Evolutionary conservation across 768 basidiomycete genomes (phyloP).

Genomic region (Suillus fuscotomentosus): DNA sequence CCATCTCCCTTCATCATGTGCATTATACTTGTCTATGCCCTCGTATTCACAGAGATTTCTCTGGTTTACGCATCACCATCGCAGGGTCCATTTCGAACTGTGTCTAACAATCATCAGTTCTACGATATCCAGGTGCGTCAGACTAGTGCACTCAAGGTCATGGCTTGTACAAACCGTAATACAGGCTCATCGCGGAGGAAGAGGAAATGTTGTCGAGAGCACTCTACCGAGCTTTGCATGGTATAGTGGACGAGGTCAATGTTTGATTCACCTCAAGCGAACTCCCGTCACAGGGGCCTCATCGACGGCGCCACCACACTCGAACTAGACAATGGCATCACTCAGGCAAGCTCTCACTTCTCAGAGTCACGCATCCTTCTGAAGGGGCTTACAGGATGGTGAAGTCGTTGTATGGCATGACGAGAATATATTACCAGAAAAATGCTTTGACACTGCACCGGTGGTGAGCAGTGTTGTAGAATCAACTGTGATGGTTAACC

Average conservation of each 20-base stretch:
- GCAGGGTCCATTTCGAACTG: constrained; percentile 20
- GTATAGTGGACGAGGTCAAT: constrained; percentile 34
- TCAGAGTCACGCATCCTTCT: constrained; percentile 5
- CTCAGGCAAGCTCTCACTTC: constrained; percentile 43
- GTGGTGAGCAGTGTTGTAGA: constrained; percentile 40
- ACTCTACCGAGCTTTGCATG: constrained; percentile 76
- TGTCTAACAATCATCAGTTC: constrained; percentile 21
- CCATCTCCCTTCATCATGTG: neutral
- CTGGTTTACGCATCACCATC: constrained; percentile 27
- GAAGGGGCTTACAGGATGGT: constrained; percentile 52
- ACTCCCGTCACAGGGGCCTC: constrained; percentile 51
- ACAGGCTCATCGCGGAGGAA: constrained; percentile 74
- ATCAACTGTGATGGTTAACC: constrained; percentile 1
- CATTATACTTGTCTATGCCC: constrained; percentile 9
- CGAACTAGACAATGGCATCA: constrained; percentile 78
- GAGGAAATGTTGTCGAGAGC: constrained; percentile 74
- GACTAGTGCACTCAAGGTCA: neutral
- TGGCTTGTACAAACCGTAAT: constrained; percentile 7
- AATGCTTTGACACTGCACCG: constrained; percentile 69
- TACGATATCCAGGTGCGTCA: constrained; percentile 51
- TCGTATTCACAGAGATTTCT: constrained; percentile 4
- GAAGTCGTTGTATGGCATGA: constrained; percentile 83
- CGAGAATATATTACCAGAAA: constrained; percentile 56
- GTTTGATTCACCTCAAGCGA: constrained; percentile 5
- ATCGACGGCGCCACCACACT: constrained; percentile 75